These are phyloP conservation scores for Termitomyces sp. DNA, from an alignment of 768 basidiomycete species.

Conservation along the genomic window DNA sequence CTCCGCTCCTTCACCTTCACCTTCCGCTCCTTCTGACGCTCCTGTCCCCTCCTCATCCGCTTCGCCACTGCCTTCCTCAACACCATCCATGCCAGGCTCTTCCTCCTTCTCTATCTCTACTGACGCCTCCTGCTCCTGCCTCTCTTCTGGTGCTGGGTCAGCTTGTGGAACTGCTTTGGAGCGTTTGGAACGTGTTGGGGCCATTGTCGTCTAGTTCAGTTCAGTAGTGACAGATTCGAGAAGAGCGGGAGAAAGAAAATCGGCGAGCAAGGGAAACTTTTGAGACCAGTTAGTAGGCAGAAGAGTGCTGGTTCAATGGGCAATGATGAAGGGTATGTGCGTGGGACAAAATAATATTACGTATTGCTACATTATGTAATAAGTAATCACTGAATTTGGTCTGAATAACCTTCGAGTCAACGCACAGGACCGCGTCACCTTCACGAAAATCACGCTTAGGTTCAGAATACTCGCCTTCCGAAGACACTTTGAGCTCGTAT, in stretches of 20 bases:
- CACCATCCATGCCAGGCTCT: background rate
- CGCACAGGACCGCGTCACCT: too few relatives aligned
- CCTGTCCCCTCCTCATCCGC: constrained; percentile 5
- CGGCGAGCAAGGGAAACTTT: background rate
- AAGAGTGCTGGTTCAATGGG: background rate
- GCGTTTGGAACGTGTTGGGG: background rate
- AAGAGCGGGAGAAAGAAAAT: background rate
- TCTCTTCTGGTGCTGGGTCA: background rate
- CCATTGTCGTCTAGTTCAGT: background rate
- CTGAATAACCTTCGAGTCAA: too few relatives aligned
- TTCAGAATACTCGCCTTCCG: too few relatives aligned
- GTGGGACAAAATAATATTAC: too few relatives aligned
- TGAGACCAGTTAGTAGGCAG: background rate
- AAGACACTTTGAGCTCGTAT: too few relatives aligned
- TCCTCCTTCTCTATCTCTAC: background rate
- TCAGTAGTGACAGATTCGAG: background rate
- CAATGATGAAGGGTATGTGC: background rate
- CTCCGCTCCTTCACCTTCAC: constrained; percentile 22
- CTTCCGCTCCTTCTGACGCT: constrained; percentile 12
- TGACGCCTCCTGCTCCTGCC: background rate
- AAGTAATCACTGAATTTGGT: too few relatives aligned
- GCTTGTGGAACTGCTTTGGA: background rate
- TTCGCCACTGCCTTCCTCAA: background rate
- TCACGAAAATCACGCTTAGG: too few relatives aligned
- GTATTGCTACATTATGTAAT: too few relatives aligned